phyloP scores from a whole-genome alignment of 257 asterid genomes.

The Penstemon barbatus region DNA sequence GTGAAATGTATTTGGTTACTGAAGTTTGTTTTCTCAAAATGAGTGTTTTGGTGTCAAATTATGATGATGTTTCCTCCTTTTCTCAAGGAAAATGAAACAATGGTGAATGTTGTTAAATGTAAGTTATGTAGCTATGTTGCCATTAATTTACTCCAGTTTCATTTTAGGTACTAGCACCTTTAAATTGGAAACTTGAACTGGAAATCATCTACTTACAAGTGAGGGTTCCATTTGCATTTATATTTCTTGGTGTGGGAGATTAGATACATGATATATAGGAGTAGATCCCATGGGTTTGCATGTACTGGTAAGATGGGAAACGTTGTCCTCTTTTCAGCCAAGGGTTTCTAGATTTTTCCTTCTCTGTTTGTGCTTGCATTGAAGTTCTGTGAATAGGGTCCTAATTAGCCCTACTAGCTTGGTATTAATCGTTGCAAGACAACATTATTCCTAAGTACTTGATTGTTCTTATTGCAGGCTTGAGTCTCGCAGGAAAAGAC shows the following conservation, averaged over 20 bases:
- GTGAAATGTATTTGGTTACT: too few relatives aligned
- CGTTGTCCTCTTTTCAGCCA: background rate
- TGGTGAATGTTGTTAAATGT: background rate
- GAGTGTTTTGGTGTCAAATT: too few relatives aligned
- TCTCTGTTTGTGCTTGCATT: background rate
- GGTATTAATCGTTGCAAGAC: conserved; percentile 2
- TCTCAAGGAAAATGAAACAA: background rate
- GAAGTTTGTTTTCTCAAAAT: too few relatives aligned
- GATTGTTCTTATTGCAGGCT: conserved; percentile 56
- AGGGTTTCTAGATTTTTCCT: background rate
- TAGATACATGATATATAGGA: background rate
- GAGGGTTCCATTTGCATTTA: background rate
- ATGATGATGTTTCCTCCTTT: too few relatives aligned
- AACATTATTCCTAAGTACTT: conserved; percentile 2
- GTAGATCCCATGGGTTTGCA: background rate
- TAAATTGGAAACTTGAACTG: background rate
- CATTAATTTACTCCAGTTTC: too few relatives aligned
- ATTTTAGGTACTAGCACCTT: too few relatives aligned
- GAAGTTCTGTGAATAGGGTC: conserved; percentile 2
- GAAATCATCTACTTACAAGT: too few relatives aligned
- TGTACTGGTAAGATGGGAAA: background rate
- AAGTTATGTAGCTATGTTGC: background rate
- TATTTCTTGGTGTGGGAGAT: background rate
- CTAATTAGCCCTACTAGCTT: background rate
- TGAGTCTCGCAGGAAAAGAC: conserved; percentile 72